These are phyloP conservation scores for Peronospora farinosa DNA, from an alignment of 352 stramenopile genomes.

Conservation along the genomic window DNA sequence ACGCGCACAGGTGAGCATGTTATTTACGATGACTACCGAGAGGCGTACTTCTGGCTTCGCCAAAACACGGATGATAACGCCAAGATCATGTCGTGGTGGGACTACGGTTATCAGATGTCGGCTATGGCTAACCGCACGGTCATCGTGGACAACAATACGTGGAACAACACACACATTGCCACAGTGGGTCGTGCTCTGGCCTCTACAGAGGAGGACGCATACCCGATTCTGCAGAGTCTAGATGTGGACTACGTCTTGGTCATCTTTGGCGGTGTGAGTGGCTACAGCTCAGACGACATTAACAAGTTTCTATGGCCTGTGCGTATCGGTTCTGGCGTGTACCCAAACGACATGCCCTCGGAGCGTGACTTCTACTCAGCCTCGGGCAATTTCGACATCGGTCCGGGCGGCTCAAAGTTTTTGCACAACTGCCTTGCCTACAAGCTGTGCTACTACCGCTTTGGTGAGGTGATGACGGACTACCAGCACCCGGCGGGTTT, in stretches of 20 bases:
- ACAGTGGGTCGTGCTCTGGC: conserved; percentile 88
- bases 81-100: conserved; percentile 89
- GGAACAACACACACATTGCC: conserved; percentile 95
- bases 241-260: conserved; percentile 91
- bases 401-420: conserved; percentile 69
- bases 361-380: conserved; percentile 86
- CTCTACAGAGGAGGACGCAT: conserved; percentile 81
- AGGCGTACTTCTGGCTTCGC: conserved; percentile 89
- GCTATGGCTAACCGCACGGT: conserved; percentile 88
- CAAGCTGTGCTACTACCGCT: conserved; percentile 92
- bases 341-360: conserved; percentile 74
- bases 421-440: conserved; percentile 90
- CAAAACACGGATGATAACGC: conserved; percentile 87
- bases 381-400: conserved; percentile 80
- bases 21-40: conserved; percentile 96
- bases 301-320: conserved; percentile 93
- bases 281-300: conserved; percentile 87
- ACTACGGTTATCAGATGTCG: conserved; percentile 91
- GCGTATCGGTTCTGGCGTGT: conserved; percentile 85
- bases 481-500: conserved; percentile 77
- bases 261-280: conserved; percentile 85
- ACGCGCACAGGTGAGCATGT: conserved; percentile 67
- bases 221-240: conserved; percentile 86
- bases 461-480: conserved; percentile 84
- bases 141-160: conserved; percentile 94